phyloP scores from a whole-genome alignment of 306 rosid species.

The Styphnolobium japonicum region DNA sequence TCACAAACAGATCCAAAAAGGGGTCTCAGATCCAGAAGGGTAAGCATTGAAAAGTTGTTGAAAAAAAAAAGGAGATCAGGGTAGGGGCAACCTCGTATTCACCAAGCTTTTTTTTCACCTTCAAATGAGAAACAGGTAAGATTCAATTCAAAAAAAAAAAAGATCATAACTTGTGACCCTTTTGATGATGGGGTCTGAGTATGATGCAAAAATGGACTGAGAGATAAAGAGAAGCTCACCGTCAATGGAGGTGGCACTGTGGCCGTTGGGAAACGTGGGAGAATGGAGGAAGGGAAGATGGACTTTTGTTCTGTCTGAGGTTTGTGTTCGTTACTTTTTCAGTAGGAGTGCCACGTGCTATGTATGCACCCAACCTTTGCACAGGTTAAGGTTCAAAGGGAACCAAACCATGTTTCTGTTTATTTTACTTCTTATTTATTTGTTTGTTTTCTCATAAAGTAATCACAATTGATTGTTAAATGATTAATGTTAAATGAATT shows the following conservation, averaged over 20 bases:
- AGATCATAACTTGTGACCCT: background rate
- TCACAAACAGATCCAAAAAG: constrained; percentile 7
- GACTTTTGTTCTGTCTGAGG: background rate
- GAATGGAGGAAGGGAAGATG: background rate
- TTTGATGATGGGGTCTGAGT: background rate
- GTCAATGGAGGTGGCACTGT: background rate
- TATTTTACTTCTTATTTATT: too few species aligned
- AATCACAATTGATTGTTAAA: too few species aligned
- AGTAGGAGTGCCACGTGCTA: constrained; percentile 8
- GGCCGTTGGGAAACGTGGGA: background rate
- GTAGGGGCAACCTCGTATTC: constrained; percentile 2
- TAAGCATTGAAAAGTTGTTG: background rate
- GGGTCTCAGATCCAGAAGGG: constrained; percentile 32
- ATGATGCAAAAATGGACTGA: background rate
- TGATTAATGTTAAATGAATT: too few species aligned
- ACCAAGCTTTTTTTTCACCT: background rate
- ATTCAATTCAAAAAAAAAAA: background rate
- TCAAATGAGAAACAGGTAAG: background rate
- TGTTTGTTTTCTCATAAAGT: too few species aligned
- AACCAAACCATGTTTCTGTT: too few species aligned
- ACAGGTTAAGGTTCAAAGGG: too few species aligned
- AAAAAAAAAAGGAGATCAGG: constrained; percentile 5
- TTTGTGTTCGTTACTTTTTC: background rate
- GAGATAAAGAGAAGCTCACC: background rate
- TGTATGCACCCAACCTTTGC: constrained; percentile 2